Base-by-base conservation (phyloP, 139 green algal genomes). In the Chlamydomonas applanata region DNA sequence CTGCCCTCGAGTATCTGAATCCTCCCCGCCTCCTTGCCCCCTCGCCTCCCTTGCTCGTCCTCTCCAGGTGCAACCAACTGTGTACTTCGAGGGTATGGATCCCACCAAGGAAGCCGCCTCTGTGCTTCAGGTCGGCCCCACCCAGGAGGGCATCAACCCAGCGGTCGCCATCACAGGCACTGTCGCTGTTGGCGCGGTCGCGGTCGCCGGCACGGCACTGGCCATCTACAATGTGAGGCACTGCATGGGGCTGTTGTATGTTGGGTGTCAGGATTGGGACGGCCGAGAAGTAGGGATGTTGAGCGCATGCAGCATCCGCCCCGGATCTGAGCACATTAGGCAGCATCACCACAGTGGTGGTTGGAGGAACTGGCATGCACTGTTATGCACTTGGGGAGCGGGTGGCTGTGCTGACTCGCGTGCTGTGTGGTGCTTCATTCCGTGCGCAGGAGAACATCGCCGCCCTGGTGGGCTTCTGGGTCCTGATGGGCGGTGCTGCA, bases 61-160 rank as follows among this genome's bases (percentile, higher is more conserved):
- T 52, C 9, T 33, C 32, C 62, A 69, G 30, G n/a, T 91, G 46
- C 84, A 97, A 83, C 92, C 92, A 35, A 89, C 77, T 9, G 78
- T 93, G n/a, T 98, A 98, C 85, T 87, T 96, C 52, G 91, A 97
- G 79, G 91, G 89, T 68, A 82, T 80, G 76, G 81, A 88, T 77
- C 80, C 84, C 4, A 78, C 56, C 17, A 74, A 80, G 66, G 72
- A 86, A 73, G 53, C 73, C 0, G 57, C 64, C 61, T 57, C 40
- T 54, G 36, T 56, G 2, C 59, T 22, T 33, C 33, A 67, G 17
- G 22, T 0, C 7, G 16, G 44, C 16, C 22, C n/a, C 35, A n/a
- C 66, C 4, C 27, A 49, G 40, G 40, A 59, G 4, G 60, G 19
- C 2, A 34, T 85, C 14, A 88, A 91, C 76, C 82, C 83, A 2